Evolutionary conservation across 1,139 yeast species (phyloP).

Genomic region (Suhomyces wounanorum): DNA sequence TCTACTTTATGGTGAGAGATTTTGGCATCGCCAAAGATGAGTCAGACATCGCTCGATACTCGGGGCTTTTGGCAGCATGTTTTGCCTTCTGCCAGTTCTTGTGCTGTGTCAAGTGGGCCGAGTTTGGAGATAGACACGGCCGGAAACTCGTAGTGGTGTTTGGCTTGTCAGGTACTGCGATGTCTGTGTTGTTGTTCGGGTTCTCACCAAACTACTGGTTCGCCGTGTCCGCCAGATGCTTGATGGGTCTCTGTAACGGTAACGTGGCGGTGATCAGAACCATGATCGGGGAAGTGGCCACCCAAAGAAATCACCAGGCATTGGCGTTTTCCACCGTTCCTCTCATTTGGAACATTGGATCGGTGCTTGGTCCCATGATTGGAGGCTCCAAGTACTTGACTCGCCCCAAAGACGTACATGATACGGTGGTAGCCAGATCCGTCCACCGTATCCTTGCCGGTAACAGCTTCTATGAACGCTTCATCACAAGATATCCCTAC

Average conservation of each 20-base stretch:
- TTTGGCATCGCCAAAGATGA: constrained; percentile 37
- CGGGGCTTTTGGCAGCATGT: constrained; percentile 40
- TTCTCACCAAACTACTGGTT: constrained; percentile 36
- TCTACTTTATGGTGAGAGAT: constrained; percentile 44
- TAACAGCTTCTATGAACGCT: constrained; percentile 18
- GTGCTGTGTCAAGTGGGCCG: constrained; percentile 42
- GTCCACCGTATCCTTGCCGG: not conserved
- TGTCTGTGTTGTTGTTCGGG: constrained; percentile 34
- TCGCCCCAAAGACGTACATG: constrained; percentile 23
- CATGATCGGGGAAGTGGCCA: constrained; percentile 41
- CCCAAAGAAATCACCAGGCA: constrained; percentile 40
- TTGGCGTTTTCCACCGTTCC: constrained; percentile 40
- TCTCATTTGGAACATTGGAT: constrained; percentile 37
- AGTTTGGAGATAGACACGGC: constrained; percentile 34
- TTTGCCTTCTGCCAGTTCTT: constrained; percentile 42
- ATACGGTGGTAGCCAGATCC: constrained; percentile 6
- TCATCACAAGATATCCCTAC: constrained; percentile 53
- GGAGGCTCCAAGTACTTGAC: constrained; percentile 50
- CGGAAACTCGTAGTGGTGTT: constrained; percentile 34
- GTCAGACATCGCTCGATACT: constrained; percentile 37
- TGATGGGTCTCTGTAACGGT: constrained; percentile 40
- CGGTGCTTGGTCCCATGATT: constrained; percentile 45
- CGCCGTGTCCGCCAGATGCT: constrained; percentile 35
- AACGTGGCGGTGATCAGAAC: constrained; percentile 42
- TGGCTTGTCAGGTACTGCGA: constrained; percentile 36